phyloP scores from a whole-genome alignment of 208 protist species.

The Crithidia acanthocephali region DNA sequence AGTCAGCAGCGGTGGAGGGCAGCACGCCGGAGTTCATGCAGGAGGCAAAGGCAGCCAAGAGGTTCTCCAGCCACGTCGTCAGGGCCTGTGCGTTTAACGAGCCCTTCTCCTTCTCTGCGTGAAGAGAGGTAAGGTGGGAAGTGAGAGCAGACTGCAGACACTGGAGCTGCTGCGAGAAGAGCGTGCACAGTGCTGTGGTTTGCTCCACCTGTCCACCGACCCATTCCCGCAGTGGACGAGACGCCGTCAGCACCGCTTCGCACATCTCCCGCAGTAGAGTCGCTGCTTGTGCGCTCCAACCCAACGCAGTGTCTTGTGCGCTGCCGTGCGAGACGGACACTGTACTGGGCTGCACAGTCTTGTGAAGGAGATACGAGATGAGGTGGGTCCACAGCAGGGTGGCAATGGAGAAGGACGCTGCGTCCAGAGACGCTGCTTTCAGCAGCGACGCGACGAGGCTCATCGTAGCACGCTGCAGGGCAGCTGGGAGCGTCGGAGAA shows the following conservation, averaged over 20 bases:
- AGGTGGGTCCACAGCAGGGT: constrained; percentile 8
- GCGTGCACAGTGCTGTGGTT: constrained; percentile 14
- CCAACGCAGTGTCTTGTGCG: neutral
- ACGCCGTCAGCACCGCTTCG: constrained; percentile 6
- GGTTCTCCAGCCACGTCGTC: constrained; percentile 14
- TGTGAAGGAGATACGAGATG: constrained; percentile 16
- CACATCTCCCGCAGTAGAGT: constrained; percentile 29
- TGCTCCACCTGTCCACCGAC: constrained; percentile 14
- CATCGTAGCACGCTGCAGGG: constrained; percentile 21
- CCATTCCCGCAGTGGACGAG: constrained; percentile 20
- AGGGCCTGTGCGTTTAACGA: neutral
- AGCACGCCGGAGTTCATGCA: constrained; percentile 20
- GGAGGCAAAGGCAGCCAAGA: constrained; percentile 14
- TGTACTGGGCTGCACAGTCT: neutral
- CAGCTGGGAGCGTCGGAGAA: neutral
- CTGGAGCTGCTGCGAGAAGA: constrained; percentile 13
- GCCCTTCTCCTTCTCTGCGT: neutral
- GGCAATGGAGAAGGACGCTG: constrained; percentile 5
- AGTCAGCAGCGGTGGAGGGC: constrained; percentile 6
- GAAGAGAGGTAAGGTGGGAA: neutral
- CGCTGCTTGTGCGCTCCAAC: neutral
- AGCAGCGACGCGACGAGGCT: constrained; percentile 22
- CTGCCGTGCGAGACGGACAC: neutral
- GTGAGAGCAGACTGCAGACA: neutral
- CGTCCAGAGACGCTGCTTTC: neutral